phyloP scores from a whole-genome alignment of 2,329 filamentous ascomycete species.

The Ophiostoma sp. region DNA sequence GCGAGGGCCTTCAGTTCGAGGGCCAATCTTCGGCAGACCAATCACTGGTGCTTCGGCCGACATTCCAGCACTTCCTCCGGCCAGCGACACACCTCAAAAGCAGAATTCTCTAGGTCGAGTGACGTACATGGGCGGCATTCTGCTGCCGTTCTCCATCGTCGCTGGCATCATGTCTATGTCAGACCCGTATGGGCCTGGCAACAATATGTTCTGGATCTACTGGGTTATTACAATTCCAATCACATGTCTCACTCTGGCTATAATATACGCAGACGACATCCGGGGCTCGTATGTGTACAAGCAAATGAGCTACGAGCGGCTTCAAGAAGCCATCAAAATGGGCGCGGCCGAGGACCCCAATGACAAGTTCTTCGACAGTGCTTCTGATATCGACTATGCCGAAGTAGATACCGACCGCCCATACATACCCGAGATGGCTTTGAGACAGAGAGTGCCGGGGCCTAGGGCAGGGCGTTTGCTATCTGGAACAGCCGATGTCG shows the following conservation, averaged over 20 bases:
- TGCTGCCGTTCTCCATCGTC: slow-evolving; percentile 46
- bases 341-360: background rate
- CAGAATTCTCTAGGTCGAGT: slow-evolving; percentile 44
- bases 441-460: no score
- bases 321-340: slow-evolving; percentile 23
- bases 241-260: slow-evolving; percentile 36
- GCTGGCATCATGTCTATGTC: slow-evolving; percentile 46
- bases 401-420: no score
- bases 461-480: no score
- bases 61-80: background rate
- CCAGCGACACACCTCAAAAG: slow-evolving; percentile 32
- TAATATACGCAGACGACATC: slow-evolving; percentile 48
- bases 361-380: no score
- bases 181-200: slow-evolving; percentile 41
- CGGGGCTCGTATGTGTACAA: slow-evolving; percentile 43
- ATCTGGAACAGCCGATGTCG: no score
- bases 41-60: background rate
- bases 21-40: background rate
- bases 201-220: slow-evolving; percentile 44
- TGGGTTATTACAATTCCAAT: slow-evolving; percentile 43
- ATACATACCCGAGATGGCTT: no score
- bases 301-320: slow-evolving; percentile 23
- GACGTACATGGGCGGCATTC: slow-evolving; percentile 45
- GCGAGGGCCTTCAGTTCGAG: background rate
- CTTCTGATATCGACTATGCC: no score